Evolutionary conservation across 2,329 filamentous ascomycete species (phyloP).

Genomic region (Ophiostoma himal-ulmi): DNA sequence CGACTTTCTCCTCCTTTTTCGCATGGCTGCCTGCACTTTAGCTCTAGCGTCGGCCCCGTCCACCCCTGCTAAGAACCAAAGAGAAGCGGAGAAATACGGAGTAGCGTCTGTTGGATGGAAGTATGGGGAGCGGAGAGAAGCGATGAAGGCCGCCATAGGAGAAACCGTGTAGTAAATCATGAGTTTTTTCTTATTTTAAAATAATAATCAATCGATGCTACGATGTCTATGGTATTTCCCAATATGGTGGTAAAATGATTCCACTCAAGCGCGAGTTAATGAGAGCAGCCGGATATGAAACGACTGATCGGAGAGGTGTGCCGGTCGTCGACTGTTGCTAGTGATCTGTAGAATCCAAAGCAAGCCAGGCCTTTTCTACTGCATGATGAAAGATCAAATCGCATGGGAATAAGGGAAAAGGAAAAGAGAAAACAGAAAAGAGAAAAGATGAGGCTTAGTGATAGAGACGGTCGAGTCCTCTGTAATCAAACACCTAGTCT

Average conservation of each 20-base stretch:
- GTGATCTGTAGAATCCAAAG: neutral
- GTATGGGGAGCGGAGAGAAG: too few species aligned
- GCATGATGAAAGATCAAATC: neutral
- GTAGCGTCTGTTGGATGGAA: slow-evolving; percentile 1
- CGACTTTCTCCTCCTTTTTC: slow-evolving; percentile 4
- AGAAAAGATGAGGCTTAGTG: too few species aligned
- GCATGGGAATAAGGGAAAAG: neutral
- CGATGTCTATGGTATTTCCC: too few species aligned
- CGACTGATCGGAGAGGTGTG: neutral
- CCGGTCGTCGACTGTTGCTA: neutral
- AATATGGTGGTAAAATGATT: too few species aligned
- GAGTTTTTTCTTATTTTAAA: too few species aligned
- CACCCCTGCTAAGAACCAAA: slow-evolving; percentile 4
- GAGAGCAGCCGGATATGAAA: neutral
- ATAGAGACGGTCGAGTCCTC: too few species aligned
- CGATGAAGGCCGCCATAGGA: neutral
- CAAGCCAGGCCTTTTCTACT: neutral
- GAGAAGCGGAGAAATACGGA: neutral
- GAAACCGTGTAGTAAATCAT: neutral
- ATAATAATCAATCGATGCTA: too few species aligned
- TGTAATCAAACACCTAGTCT: too few species aligned
- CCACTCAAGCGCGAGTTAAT: neutral
- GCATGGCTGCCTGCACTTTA: neutral
- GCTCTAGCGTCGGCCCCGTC: slow-evolving; percentile 2
- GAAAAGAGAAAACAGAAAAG: too few species aligned